Evolutionary conservation across 805 yeast genomes (phyloP).

Genomic region (Priceomyces medius): DNA sequence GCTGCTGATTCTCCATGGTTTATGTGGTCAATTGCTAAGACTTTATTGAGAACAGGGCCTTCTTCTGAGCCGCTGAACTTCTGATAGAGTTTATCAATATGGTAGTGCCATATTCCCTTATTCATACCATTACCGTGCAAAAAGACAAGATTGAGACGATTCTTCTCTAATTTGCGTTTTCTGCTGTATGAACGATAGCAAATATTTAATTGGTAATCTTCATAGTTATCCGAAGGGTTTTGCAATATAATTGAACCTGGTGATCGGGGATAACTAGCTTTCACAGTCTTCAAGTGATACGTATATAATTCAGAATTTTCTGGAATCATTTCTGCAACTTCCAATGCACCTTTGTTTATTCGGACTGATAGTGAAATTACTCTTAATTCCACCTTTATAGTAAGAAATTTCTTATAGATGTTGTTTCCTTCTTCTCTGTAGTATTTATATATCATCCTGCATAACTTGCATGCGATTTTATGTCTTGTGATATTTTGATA

Average conservation of each 20-base stretch:
- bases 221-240: slow-evolving; percentile 11
- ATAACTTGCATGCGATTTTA: too few species aligned
- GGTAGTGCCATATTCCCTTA: slow-evolving; percentile 16
- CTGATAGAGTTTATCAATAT: slow-evolving; percentile 11
- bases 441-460: too few species aligned
- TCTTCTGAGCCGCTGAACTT: neutral
- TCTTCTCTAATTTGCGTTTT: slow-evolving; percentile 7
- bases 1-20: slow-evolving; percentile 14
- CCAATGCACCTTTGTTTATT: too few species aligned
- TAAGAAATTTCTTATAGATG: too few species aligned
- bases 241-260: slow-evolving; percentile 32
- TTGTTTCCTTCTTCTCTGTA: too few species aligned
- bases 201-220: slow-evolving; percentile 37
- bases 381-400: too few species aligned
- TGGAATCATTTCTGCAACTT: slow-evolving; percentile 4
- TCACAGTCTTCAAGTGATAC: slow-evolving; percentile 8
- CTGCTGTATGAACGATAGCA: slow-evolving; percentile 43
- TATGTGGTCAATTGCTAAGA: slow-evolving; percentile 13
- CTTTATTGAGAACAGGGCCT: slow-evolving; percentile 20
- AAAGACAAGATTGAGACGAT: slow-evolving; percentile 12
- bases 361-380: too few species aligned
- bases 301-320: slow-evolving; percentile 4
- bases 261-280: slow-evolving; percentile 31
- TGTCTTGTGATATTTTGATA: too few species aligned
- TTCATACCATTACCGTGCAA: slow-evolving; percentile 18